Percentiles rank a stretch among this genome's conserved stretches.
These are phyloP conservation scores for Aspergillus affinis DNA, from an alignment of 495 filamentous ascomycete genomes.

Conservation along the genomic window DNA sequence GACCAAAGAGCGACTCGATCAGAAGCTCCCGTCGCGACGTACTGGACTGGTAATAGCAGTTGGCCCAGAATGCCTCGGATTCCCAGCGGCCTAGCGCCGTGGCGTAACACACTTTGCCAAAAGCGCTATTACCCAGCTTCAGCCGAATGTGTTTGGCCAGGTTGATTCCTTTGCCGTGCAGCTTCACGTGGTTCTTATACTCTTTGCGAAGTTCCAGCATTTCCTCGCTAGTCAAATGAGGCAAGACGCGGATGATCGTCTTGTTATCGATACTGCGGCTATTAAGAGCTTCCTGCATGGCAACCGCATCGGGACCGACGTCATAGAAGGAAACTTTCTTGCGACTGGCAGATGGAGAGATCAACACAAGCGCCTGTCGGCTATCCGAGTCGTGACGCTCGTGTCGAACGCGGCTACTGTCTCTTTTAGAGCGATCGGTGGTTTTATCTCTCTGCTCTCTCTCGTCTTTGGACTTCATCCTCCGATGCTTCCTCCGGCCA, in stretches of 20 bases:
- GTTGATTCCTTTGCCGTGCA: slow-evolving; percentile 82
- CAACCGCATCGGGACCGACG: slow-evolving; percentile 71
- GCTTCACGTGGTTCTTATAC: slow-evolving; percentile 87
- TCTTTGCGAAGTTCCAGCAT: slow-evolving; percentile 78
- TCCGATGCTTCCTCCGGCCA: slow-evolving; percentile 29
- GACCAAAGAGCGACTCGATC: slow-evolving; percentile 89
- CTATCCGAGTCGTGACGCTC: slow-evolving; percentile 28
- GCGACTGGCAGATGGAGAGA: slow-evolving; percentile 31
- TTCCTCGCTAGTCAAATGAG: slow-evolving; percentile 79
- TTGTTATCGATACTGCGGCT: slow-evolving; percentile 64
- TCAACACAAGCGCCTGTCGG: slow-evolving; percentile 27
- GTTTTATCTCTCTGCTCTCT: slow-evolving; percentile 29
- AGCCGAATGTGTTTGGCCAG: slow-evolving; percentile 92
- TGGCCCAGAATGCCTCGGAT: slow-evolving; percentile 95
- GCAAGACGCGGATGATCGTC: slow-evolving; percentile 79
- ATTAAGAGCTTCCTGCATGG: slow-evolving; percentile 72
- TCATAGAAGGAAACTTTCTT: slow-evolving; percentile 69
- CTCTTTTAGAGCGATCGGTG: slow-evolving; percentile 31
- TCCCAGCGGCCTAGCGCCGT: slow-evolving; percentile 91
- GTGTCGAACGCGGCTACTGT: slow-evolving; percentile 28
- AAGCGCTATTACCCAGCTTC: slow-evolving; percentile 65
- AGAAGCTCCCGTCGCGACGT: slow-evolving; percentile 81
- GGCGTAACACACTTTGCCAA: slow-evolving; percentile 88
- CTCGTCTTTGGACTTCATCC: slow-evolving; percentile 31
- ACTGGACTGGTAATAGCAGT: slow-evolving; percentile 94